Conservation (phyloP, 495 filamentous ascomycete species). For the Aspergillus diversus region DNA sequence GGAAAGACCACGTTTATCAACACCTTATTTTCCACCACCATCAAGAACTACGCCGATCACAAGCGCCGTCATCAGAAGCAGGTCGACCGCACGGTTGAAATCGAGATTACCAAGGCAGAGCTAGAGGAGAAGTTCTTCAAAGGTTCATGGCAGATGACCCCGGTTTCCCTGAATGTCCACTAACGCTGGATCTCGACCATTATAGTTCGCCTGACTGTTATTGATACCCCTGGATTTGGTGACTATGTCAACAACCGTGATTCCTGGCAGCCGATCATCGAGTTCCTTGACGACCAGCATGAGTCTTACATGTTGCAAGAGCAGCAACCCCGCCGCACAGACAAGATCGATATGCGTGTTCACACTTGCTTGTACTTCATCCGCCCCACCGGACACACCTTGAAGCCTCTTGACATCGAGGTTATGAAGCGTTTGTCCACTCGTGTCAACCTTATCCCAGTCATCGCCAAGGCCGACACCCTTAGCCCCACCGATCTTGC, state of each 20-base stretch:
- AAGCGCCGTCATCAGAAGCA: slow-evolving; percentile 98
- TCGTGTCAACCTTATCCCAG: slow-evolving; percentile 95
- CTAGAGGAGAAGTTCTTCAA: slow-evolving; percentile 99
- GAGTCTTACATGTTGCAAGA: slow-evolving; percentile 99
- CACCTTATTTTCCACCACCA: slow-evolving; percentile 98
- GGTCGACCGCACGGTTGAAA: slow-evolving; percentile 98
- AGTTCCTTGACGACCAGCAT: slow-evolving; percentile 99
- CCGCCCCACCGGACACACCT: slow-evolving; percentile 93
- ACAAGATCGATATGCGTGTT: slow-evolving; percentile 99
- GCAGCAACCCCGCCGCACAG: slow-evolving; percentile 94
- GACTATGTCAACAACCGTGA: slow-evolving; percentile 99
- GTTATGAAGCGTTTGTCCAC: slow-evolving; percentile 99
- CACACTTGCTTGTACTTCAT: slow-evolving; percentile 99
- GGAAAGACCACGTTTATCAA: slow-evolving; percentile 99
- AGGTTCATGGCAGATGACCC: slow-evolving; percentile 58
- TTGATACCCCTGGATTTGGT: slow-evolving; percentile 97
- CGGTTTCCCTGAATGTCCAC: slow-evolving; percentile 15
- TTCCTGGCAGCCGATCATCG: slow-evolving; percentile 99
- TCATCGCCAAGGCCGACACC: slow-evolving; percentile 97
- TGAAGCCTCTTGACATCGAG: slow-evolving; percentile 98
- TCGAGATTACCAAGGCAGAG: slow-evolving; percentile 99
- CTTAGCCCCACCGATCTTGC: slow-evolving; percentile 88
- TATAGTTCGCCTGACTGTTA: slow-evolving; percentile 93
- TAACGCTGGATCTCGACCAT: slow-evolving; percentile 21
- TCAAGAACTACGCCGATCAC: slow-evolving; percentile 99